A percentile compares a stretch with the other conserved stretches of the same genome.
Conservation (phyloP, 2,329 filamentous ascomycete species). For the Colletotrichum euphorbiae region DNA sequence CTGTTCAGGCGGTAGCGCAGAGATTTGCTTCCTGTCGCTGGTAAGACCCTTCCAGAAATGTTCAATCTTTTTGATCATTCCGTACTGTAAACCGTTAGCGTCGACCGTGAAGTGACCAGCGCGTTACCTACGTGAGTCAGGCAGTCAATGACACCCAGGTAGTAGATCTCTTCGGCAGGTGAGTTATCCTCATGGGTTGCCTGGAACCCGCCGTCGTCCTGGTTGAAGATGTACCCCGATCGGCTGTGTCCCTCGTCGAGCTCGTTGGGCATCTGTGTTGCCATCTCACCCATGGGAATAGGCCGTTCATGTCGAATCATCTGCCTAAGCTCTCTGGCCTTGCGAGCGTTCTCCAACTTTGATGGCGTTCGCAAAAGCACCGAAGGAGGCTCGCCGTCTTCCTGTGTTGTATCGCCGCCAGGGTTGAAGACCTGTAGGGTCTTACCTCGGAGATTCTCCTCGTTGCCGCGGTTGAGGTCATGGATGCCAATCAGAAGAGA, state of each 20-base stretch:
- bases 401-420: constrained; percentile 72
- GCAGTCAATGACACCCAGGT: constrained; percentile 98
- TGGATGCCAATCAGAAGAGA: constrained; percentile 95
- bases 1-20: constrained; percentile 86
- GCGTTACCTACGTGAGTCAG: constrained; percentile 84
- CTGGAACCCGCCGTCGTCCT: constrained; percentile 91
- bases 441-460: constrained; percentile 91
- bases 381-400: constrained; percentile 70
- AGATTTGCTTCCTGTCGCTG: constrained; percentile 86
- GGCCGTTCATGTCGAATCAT: constrained; percentile 94
- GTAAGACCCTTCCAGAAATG: constrained; percentile 97
- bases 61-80: constrained; percentile 92
- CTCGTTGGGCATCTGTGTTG: constrained; percentile 90
- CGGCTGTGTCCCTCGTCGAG: constrained; percentile 80
- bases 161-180: constrained; percentile 93
- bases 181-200: constrained; percentile 92
- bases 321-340: constrained; percentile 89
- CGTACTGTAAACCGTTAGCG: constrained; percentile 72
- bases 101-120: neutral
- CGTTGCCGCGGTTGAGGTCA: constrained; percentile 89
- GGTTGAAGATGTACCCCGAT: constrained; percentile 84
- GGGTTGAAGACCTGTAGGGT: constrained; percentile 95
- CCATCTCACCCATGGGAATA: constrained; percentile 87
- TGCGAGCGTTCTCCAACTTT: constrained; percentile 89
- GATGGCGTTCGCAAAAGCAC: constrained; percentile 89